A percentile compares a stretch with the other conserved stretches of the same genome.
phyloP scores from a whole-genome alignment of 2,329 filamentous ascomycete genomes.

The Fusarium acutatum region DNA sequence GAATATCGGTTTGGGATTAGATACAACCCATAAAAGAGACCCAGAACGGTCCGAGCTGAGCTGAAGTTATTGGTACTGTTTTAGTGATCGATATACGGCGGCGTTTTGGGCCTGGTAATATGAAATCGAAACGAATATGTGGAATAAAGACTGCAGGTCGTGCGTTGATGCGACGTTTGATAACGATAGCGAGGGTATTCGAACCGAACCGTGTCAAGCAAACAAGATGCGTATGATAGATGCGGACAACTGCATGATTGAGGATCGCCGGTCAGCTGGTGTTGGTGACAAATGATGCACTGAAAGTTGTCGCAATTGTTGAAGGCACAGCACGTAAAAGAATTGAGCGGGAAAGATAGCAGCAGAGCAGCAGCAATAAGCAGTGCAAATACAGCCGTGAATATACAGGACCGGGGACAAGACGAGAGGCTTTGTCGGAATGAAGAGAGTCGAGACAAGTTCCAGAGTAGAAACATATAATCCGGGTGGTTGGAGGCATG shows the following conservation, averaged over 20 bases:
- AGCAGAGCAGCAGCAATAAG: conserved; percentile 3
- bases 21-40: conserved; percentile 38
- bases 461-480: conserved; percentile 20
- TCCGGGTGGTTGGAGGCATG: conserved; percentile 45
- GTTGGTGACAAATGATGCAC: conserved; percentile 19
- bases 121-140: conserved; percentile 15
- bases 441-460: conserved; percentile 8
- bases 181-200: conserved; percentile 32
- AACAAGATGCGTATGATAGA: conserved; percentile 32
- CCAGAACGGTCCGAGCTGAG: conserved; percentile 5
- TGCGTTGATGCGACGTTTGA: conserved; percentile 10
- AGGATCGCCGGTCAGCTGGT: conserved; percentile 33
- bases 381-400: neutral
- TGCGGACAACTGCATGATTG: conserved; percentile 43
- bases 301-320: conserved; percentile 21
- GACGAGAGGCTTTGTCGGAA: conserved; percentile 31
- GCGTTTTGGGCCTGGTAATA: conserved; percentile 5
- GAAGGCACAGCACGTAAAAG: conserved; percentile 1
- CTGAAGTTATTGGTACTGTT: conserved; percentile 11
- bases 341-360: neutral
- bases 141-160: conserved; percentile 32
- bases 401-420: conserved; percentile 17
- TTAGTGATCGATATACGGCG: conserved; percentile 31
- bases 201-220: conserved; percentile 37
- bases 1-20: conserved; percentile 34